Base-by-base conservation (phyloP, 1,284 basidiomycete genomes). In the Irpex sp. region DNA sequence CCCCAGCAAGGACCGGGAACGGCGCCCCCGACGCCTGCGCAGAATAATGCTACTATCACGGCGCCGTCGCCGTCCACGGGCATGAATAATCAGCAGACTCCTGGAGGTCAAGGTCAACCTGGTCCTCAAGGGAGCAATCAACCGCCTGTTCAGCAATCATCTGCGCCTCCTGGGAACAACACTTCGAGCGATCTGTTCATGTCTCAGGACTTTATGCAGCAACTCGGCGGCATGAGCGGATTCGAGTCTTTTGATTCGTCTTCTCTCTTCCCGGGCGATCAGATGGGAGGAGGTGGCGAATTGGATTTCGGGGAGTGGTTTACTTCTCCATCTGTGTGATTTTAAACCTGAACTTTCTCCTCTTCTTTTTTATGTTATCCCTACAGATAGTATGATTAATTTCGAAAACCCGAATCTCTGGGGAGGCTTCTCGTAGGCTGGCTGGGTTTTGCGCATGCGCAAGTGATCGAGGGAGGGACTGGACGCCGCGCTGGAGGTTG, bases 1-100 rank as follows among this genome's bases (percentile, higher is more conserved):
- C 60, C 0, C 74, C 73, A 38, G 70, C 54, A 31, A 69, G 15
- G 78, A 72, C 11, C 81, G 80, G 0, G 49, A 15, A 13, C 34
- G 31, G 54, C 15, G 21, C 82, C 83, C 9, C 77, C 80, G 1
- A 84, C 85, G n/a, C 83, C 83, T 37, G 81, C 74, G 26, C 75
- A 76, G 48, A 63, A 65, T 69, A 71, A 34, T 63, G 57, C 62
- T n/a, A 66, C 70, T 36, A 76, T 77, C 47, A 79, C 82, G 57
- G 81, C 79, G 4, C 77, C 81, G 0, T 81, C 82, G 4, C 79
- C 84, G 0, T 75, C 78, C 8, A 70, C 79, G 15, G 74, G 81
- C 37, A 71, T 84, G 15, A 78, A 76, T 47, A 76, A 74, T 9
- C 26, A 36, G 9, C 54, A 56, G n/a, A 4, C 34, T 26, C 59